Evolutionary conservation across 441 rosid genomes (phyloP).

Genomic region (Populus tomentosa): DNA sequence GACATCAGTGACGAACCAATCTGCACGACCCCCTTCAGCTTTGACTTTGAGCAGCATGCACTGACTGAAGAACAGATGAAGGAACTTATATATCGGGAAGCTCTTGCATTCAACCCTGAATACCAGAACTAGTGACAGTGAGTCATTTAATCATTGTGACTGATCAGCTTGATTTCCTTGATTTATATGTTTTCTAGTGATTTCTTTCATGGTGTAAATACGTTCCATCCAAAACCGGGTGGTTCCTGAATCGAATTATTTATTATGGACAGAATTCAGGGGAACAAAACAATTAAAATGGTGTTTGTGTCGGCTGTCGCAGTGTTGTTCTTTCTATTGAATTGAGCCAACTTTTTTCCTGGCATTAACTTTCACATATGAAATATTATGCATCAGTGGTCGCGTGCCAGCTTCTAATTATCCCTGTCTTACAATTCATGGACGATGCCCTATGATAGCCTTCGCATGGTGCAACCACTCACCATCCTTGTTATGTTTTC

Average conservation of each 20-base stretch:
- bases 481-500: not conserved
- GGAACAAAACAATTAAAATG: conserved; percentile 18
- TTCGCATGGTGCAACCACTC: not conserved
- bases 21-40: conserved; percentile 58
- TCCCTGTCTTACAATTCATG: not conserved
- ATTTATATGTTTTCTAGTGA: conserved; percentile 15
- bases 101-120: conserved; percentile 74
- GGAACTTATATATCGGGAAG: conserved; percentile 77
- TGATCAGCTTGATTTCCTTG: conserved; percentile 22
- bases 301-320: conserved; percentile 25
- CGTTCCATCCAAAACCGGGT: conserved; percentile 30
- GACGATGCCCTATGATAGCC: not conserved
- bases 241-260: conserved; percentile 31
- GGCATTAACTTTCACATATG: too few relatives aligned
- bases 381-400: not conserved
- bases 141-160: conserved; percentile 11
- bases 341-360: conserved; percentile 11
- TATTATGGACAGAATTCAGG: conserved; percentile 22
- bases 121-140: conserved; percentile 32
- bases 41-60: conserved; percentile 64
- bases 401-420: not conserved
- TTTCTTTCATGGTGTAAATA: conserved; percentile 40
- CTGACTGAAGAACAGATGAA: conserved; percentile 65
- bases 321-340: conserved; percentile 4
- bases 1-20: conserved; percentile 70